Percentiles rank a stretch among this genome's conserved stretches.
These are phyloP conservation scores for Nicotiana knightiana DNA, from an alignment of 257 asterid genomes.

Conservation along the genomic window DNA sequence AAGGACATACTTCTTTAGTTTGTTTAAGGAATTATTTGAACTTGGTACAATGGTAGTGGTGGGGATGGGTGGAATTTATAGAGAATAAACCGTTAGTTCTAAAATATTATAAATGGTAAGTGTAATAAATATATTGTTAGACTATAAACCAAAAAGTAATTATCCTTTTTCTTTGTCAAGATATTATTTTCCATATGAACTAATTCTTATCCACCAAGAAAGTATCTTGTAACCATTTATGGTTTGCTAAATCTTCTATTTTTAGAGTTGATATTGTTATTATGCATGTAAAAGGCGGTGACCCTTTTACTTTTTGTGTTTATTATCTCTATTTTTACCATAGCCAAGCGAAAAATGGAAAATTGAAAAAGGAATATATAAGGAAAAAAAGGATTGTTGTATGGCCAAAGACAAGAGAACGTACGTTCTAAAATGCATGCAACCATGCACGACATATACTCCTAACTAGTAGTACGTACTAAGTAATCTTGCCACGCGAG, in stretches of 20 bases:
- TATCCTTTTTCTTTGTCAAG: not conserved
- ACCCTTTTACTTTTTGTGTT: not conserved
- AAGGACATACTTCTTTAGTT: not conserved
- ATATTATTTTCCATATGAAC: not conserved
- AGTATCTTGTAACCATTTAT: not conserved
- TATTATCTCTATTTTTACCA: not conserved
- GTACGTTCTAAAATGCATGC: not conserved
- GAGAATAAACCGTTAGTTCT: not conserved
- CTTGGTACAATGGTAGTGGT: not conserved
- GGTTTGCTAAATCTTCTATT: not conserved
- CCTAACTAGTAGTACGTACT: not conserved
- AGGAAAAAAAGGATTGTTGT: not conserved
- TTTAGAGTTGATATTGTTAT: not conserved
- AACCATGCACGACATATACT: not conserved
- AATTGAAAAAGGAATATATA: not conserved
- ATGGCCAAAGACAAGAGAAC: not conserved
- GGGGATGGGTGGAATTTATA: not conserved
- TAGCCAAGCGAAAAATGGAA: not conserved
- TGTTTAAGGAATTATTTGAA: not conserved
- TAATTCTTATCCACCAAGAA: constrained; percentile 1
- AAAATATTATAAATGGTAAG: not conserved
- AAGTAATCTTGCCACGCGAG: not conserved
- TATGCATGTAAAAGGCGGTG: not conserved
- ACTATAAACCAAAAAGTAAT: not conserved
- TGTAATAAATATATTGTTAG: not conserved